Evolutionary conservation across 371 early-diverging fungal genomes (phyloP), one percentile per base, ranked within the genome.

Genomic region (Scutellospora calospora): DNA sequence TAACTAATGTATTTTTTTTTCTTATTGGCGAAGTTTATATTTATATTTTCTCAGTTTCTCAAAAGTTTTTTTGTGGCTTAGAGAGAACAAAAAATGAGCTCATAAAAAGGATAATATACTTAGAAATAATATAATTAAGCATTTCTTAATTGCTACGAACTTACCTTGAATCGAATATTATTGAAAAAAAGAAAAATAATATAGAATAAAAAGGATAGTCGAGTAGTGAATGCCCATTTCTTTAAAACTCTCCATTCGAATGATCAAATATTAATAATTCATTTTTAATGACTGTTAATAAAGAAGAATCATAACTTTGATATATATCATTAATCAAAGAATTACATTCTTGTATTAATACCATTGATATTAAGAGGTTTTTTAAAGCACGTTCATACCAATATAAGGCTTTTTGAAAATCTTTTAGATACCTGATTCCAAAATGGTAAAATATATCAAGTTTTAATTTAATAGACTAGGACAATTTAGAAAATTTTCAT

Each of bases 381-480:
- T 27, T 14, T 41, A 75, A 57, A 51, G 75, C 75, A 5, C 4
- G n/a, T 59, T 59, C 38, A 54, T 75, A 75, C 59, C 75, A 75
- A 75, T 75, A 22, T 4, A 59, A 57, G 12, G 75, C 75, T 25
- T 35, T 75, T 59, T 57, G 29, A 25, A 57, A 35, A 57, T 75
- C 59, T 75, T 22, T 22, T 41, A 59, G 59, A 16, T 35, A 54
- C 12, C 75, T 59, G 14, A 41, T 41, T 8, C 75, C 59, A 59
- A 41, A 59, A 57, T 75, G 59, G 59, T 57, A 75, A 41, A 38
- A 75, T 59, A 25, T 31, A 29, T 33, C 75, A 16, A 75, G 60
- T 3, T 35, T 20, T 22, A 75, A 1, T 75, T 75, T 75, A 57
- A 6, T 59, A 35, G 55, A 5, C 75, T 59, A 41, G 75, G 60